Evolutionary conservation across 306 rosid genomes (phyloP).

Genomic region (Astragalus glycyphyllos): DNA sequence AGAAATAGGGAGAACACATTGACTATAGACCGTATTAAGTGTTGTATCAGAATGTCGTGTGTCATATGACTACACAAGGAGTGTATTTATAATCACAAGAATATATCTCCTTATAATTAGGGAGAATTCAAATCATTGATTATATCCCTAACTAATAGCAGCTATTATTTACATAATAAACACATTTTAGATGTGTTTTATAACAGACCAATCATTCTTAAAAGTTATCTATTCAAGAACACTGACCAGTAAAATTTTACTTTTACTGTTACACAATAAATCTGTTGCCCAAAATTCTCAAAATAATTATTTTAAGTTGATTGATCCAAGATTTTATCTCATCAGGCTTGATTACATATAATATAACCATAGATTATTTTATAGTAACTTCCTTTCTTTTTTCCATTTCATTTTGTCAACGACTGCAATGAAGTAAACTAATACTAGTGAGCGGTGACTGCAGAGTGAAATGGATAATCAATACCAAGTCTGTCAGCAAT

Average conservation of each 20-base stretch:
- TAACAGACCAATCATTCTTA: background rate
- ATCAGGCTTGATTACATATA: slow-evolving; percentile 3
- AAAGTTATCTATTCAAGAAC: slow-evolving; percentile 24
- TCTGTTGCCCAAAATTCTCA: background rate
- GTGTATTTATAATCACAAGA: too few relatives aligned
- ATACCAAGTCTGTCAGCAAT: slow-evolving; percentile 82
- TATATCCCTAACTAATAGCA: too few relatives aligned
- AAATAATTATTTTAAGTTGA: background rate
- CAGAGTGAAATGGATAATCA: slow-evolving; percentile 72
- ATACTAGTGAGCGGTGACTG: background rate
- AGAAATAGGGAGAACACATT: too few relatives aligned
- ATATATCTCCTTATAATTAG: too few relatives aligned
- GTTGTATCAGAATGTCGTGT: too few relatives aligned
- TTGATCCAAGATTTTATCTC: slow-evolving; percentile 16
- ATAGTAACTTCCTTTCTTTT: background rate
- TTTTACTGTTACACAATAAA: background rate
- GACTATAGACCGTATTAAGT: too few relatives aligned
- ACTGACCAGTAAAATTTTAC: slow-evolving; percentile 7
- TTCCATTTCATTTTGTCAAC: background rate
- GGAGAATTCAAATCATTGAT: too few relatives aligned
- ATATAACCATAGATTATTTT: background rate
- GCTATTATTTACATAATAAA: too few relatives aligned
- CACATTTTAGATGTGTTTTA: too few relatives aligned
- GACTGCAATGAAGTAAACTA: slow-evolving; percentile 25
- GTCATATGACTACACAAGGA: too few relatives aligned